A percentile compares a stretch with the other conserved stretches of the same genome.
Conservation (phyloP, 192 early-diverging fungal genomes). For the Pecoramyces ruminantium region DNA sequence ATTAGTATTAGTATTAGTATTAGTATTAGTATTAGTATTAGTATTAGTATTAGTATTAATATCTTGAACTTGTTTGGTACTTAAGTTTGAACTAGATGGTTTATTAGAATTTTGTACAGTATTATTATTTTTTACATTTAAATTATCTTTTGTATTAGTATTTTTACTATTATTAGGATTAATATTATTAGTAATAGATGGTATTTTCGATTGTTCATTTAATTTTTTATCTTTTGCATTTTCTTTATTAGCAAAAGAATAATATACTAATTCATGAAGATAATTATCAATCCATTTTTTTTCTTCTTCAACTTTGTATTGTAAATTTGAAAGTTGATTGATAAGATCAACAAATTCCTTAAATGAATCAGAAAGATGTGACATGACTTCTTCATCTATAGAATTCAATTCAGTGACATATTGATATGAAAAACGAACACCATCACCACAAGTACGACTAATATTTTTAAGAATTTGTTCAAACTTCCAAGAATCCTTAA, state of each 20-base stretch:
- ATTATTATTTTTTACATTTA: too few species aligned
- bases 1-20: too few species aligned
- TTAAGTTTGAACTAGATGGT: too few species aligned
- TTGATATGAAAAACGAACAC: neutral
- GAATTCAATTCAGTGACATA: neutral
- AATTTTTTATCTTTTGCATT: too few species aligned
- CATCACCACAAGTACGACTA: neutral
- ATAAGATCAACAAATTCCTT: neutral
- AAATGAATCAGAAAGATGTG: neutral
- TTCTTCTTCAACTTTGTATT: neutral
- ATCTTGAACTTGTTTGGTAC: too few species aligned
- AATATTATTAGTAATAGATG: too few species aligned
- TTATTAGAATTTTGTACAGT: too few species aligned
- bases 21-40: too few species aligned
- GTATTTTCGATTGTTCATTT: too few species aligned
- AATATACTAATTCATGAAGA: neutral
- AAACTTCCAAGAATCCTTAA: neutral
- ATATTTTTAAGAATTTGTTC: neutral
- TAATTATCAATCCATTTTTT: neutral
- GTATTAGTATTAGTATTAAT: too few species aligned
- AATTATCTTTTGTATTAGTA: too few species aligned
- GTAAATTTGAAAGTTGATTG: neutral
- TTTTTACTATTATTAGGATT: too few species aligned
- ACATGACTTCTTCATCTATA: neutral
- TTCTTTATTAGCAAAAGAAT: neutral